A percentile compares a stretch with the other conserved stretches of the same genome.
phyloP scores from a whole-genome alignment of 257 asterid genomes.

The Salvia hispanica region DNA sequence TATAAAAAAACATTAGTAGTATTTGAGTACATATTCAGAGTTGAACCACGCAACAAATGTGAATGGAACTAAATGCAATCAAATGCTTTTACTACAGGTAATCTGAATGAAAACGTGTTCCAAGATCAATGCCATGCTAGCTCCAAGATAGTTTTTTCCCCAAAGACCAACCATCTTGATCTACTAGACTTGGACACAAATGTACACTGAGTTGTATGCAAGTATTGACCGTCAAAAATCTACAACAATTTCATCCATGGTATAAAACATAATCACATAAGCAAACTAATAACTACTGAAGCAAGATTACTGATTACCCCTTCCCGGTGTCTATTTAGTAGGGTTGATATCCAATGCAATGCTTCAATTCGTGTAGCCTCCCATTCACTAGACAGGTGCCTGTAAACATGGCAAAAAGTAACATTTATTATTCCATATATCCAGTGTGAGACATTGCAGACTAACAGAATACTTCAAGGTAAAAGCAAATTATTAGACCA shows the following conservation, averaged over 20 bases:
- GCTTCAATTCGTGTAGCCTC: conserved; percentile 99
- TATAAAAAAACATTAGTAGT: not conserved
- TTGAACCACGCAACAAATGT: conserved; percentile 1
- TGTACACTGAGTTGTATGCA: conserved; percentile 6
- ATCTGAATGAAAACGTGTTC: not conserved
- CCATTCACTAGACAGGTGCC: conserved; percentile 92
- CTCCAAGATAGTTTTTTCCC: not conserved
- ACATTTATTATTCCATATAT: conserved; percentile 5
- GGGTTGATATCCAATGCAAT: conserved; percentile 84
- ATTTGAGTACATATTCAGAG: not conserved
- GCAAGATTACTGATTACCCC: conserved; percentile 55
- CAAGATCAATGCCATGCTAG: not conserved
- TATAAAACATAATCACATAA: conserved; percentile 14
- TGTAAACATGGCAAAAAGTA: conserved; percentile 36
- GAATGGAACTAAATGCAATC: not conserved
- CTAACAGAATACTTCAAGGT: conserved; percentile 10
- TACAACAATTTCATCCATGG: not conserved
- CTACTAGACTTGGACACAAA: not conserved
- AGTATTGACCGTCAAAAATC: not conserved
- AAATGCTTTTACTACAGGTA: not conserved
- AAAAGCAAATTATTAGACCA: conserved; percentile 13
- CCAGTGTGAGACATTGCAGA: conserved; percentile 8
- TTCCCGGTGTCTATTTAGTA: conserved; percentile 64
- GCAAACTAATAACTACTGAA: conserved; percentile 19
- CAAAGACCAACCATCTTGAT: not conserved